Evolutionary conservation across 495 filamentous ascomycete genomes (phyloP).

Genomic region (Bryoglossum gracile): DNA sequence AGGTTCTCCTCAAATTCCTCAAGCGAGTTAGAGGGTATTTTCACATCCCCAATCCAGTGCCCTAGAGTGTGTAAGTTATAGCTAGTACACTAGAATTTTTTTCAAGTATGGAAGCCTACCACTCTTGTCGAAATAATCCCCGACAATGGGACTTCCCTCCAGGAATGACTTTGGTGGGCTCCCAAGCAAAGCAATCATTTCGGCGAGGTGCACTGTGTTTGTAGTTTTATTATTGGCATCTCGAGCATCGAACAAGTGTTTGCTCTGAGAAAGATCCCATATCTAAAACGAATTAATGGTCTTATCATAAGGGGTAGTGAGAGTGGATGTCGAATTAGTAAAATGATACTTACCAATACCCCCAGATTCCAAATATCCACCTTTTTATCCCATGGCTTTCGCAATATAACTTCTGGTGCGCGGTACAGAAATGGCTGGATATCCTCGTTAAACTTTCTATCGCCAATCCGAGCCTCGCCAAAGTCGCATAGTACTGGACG

Average conservation of each 20-base stretch:
- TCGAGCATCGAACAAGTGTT: slow-evolving; percentile 10
- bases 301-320: background rate
- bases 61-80: no score
- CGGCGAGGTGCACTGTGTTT: no score
- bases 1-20: no score
- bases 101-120: no score
- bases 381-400: slow-evolving; percentile 32
- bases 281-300: slow-evolving; percentile 5
- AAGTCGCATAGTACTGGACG: slow-evolving; percentile 16
- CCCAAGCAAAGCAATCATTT: no score
- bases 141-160: no score
- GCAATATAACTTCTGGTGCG: slow-evolving; percentile 38
- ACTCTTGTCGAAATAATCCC: no score
- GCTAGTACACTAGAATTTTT: no score
- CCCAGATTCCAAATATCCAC: slow-evolving; percentile 41
- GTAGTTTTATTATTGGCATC: no score
- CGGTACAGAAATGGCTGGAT: slow-evolving; percentile 36
- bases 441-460: slow-evolving; percentile 13
- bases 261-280: slow-evolving; percentile 19
- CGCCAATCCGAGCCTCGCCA: slow-evolving; percentile 16
- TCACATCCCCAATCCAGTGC: no score
- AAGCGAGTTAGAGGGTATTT: no score
- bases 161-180: no score
- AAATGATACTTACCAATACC: slow-evolving; percentile 30
- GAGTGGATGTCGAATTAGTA: background rate